phyloP scores from a whole-genome alignment of 768 basidiomycete genomes.

The Agaricus blazei region DNA sequence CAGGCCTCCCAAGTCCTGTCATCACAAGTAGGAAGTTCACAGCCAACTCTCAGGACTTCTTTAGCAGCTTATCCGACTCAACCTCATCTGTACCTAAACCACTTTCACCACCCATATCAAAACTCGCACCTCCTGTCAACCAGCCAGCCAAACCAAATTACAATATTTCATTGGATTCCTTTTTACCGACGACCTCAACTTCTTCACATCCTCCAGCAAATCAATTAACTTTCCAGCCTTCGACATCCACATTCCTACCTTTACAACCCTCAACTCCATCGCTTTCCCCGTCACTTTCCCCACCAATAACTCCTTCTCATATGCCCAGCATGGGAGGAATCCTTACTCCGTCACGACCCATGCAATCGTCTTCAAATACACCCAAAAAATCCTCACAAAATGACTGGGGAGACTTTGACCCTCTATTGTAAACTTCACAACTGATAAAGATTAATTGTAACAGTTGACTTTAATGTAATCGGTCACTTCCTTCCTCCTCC shows the following conservation, averaged over 20 bases:
- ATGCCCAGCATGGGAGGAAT: slow-evolving; percentile 35
- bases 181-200: slow-evolving; percentile 11
- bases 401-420: slow-evolving; percentile 83
- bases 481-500: slow-evolving; percentile 23
- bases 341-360: slow-evolving; percentile 59
- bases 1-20: slow-evolving; percentile 21
- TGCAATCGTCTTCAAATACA: slow-evolving; percentile 41
- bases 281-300: slow-evolving; percentile 13
- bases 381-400: slow-evolving; percentile 53
- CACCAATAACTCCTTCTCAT: slow-evolving; percentile 14
- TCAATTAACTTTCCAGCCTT: slow-evolving; percentile 4
- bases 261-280: slow-evolving; percentile 16
- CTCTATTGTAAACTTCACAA: slow-evolving; percentile 39
- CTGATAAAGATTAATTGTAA: not conserved
- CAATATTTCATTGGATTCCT: slow-evolving; percentile 21
- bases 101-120: slow-evolving; percentile 5
- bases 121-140: slow-evolving; percentile 14
- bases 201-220: slow-evolving; percentile 6
- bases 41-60: not conserved
- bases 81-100: slow-evolving; percentile 3
- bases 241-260: slow-evolving; percentile 6
- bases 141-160: slow-evolving; percentile 23
- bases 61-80: slow-evolving; percentile 1
- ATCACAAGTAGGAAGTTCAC: slow-evolving; percentile 3
- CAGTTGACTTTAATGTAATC: slow-evolving; percentile 7